phyloP scores from a whole-genome alignment of 306 rosid genomes.

The Lotus japonicus region DNA sequence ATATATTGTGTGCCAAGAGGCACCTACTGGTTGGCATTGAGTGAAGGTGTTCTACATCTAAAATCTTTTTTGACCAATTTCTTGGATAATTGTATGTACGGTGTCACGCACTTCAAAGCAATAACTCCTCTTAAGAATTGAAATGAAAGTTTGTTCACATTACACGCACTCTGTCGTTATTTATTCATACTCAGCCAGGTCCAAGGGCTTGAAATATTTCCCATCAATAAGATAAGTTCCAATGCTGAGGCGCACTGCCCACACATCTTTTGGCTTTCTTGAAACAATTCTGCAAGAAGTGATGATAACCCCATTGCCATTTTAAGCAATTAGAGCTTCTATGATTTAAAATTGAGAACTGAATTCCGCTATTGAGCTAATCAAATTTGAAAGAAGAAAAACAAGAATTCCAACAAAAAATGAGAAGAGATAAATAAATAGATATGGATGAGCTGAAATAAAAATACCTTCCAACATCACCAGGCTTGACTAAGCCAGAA shows the following conservation, averaged over 20 bases:
- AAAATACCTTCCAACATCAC: conserved; percentile 80
- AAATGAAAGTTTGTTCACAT: too few relatives aligned
- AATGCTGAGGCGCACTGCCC: conserved; percentile 68
- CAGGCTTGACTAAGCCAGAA: conserved; percentile 66
- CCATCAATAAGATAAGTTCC: conserved; percentile 88
- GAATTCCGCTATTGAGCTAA: neutral
- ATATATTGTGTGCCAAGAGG: too few relatives aligned
- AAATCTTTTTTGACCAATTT: too few relatives aligned
- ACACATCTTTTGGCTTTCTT: conserved; percentile 83
- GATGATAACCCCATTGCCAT: neutral
- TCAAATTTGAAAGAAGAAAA: too few relatives aligned
- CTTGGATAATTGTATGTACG: too few relatives aligned
- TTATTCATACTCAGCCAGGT: conserved; percentile 40
- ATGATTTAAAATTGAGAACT: neutral
- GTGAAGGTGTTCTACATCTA: too few relatives aligned
- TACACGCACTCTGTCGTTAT: neutral
- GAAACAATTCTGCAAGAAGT: conserved; percentile 59
- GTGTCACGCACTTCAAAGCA: too few relatives aligned
- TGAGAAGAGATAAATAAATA: neutral
- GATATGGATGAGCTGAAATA: neutral
- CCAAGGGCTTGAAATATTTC: conserved; percentile 73
- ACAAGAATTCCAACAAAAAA: neutral
- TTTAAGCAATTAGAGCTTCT: neutral
- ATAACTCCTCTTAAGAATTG: too few relatives aligned
- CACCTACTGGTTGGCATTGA: too few relatives aligned